Evolutionary conservation across 495 filamentous ascomycete species (phyloP).

Genomic region (Podospora pseudocomata): DNA sequence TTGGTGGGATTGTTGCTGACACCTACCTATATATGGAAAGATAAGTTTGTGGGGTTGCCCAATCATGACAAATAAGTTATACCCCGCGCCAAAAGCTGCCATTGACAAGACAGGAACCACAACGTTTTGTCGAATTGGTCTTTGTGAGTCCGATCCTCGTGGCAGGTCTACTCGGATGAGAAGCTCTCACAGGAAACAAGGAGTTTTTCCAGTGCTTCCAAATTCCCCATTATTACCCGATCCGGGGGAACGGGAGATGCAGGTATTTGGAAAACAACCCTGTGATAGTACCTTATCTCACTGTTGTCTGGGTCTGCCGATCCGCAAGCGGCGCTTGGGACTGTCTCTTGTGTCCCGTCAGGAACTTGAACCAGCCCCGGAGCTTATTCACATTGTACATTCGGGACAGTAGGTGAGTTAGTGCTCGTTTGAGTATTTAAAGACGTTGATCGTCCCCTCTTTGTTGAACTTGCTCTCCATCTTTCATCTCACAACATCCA

Average conservation of each 20-base stretch:
- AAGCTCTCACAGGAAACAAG: background rate
- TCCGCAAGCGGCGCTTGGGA: background rate
- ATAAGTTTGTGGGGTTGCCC: background rate
- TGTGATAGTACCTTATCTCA: background rate
- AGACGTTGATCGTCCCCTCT: background rate
- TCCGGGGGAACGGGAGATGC: background rate
- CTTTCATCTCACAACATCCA: background rate
- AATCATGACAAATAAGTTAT: background rate
- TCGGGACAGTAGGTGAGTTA: background rate
- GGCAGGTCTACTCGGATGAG: background rate
- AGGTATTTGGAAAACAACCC: conserved; percentile 5
- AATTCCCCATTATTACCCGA: background rate
- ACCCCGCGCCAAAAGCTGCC: background rate
- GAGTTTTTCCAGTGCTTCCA: background rate
- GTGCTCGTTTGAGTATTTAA: conserved; percentile 1
- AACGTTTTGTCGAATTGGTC: background rate
- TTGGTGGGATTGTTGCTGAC: background rate
- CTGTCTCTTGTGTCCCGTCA: background rate
- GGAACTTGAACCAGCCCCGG: background rate
- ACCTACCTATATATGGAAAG: background rate
- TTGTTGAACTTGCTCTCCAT: background rate
- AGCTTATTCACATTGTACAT: background rate
- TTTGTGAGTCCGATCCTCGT: background rate
- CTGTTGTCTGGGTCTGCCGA: background rate
- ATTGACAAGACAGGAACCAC: too few relatives aligned